Percentiles rank a stretch among this genome's conserved stretches.
Evolutionary conservation across 2,329 filamentous ascomycete species (phyloP).

Genomic region (Orbilia javanica): DNA sequence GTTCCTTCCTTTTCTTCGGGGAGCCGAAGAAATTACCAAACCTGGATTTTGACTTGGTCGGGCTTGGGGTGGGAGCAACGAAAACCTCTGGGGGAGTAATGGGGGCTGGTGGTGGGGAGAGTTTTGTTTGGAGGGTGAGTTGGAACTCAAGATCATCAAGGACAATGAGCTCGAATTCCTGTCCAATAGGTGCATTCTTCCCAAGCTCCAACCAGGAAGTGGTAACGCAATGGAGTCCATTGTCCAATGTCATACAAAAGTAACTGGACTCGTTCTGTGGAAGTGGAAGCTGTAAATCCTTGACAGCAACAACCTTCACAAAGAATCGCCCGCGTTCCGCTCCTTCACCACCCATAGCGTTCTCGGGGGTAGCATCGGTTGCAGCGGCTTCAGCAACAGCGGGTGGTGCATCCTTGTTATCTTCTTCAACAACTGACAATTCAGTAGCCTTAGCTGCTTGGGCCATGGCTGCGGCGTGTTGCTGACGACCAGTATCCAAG

Average conservation of each 20-base stretch:
- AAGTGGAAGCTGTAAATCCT: conserved; percentile 90
- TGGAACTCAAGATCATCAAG: conserved; percentile 99
- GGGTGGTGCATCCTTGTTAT: conserved; percentile 66
- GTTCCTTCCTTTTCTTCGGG: conserved; percentile 95
- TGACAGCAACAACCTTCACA: conserved; percentile 98
- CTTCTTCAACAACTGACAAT: conserved; percentile 77
- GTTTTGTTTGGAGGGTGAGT: conserved; percentile 93
- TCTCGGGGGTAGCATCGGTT: not conserved
- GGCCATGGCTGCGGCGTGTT: conserved; percentile 45
- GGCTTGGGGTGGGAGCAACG: conserved; percentile 68
- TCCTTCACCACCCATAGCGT: conserved; percentile 75
- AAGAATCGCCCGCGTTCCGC: conserved; percentile 91
- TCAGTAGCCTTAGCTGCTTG: conserved; percentile 58
- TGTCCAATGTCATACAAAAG: conserved; percentile 98
- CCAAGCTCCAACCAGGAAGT: conserved; percentile 95
- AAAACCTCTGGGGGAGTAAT: conserved; percentile 61
- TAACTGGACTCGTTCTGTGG: conserved; percentile 93
- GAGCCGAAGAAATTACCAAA: conserved; percentile 94
- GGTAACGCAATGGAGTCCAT: conserved; percentile 96
- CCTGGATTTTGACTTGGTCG: conserved; percentile 77
- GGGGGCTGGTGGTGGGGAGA: conserved; percentile 79
- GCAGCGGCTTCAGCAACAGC: not conserved
- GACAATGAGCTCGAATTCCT: conserved; percentile 72
- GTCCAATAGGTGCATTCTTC: conserved; percentile 85
- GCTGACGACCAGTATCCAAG: conserved; percentile 36